phyloP scores from a whole-genome alignment of 257 asterid genomes.

The Solanum gracilifrons region DNA sequence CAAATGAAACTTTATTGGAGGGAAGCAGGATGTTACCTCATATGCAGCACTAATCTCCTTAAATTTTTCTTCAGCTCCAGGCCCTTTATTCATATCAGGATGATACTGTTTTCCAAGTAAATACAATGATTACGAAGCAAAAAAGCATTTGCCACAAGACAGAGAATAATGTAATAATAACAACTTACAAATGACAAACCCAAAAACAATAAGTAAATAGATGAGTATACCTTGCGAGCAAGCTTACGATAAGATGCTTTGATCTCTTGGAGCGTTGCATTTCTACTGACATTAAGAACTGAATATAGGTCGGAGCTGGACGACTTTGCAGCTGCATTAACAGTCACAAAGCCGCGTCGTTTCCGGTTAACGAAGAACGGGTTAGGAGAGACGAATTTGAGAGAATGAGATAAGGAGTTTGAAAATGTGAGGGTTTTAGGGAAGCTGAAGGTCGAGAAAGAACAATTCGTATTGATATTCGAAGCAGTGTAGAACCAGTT shows the following conservation, averaged over 20 bases:
- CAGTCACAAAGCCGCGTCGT: conserved; percentile 37
- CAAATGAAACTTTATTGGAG: not conserved
- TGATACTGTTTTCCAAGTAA: conserved; percentile 56
- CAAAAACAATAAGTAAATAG: not conserved
- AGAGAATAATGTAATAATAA: not conserved
- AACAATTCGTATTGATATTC: not conserved
- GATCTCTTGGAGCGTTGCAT: conserved; percentile 75
- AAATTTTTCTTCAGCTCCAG: conserved; percentile 87
- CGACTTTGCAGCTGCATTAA: conserved; percentile 20
- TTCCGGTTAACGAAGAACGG: conserved; percentile 1
- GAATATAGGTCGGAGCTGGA: conserved; percentile 59
- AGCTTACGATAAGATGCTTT: conserved; percentile 86
- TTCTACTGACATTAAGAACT: conserved; percentile 60
- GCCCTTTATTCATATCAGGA: conserved; percentile 82
- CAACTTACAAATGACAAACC: not conserved
- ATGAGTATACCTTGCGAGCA: conserved; percentile 67
- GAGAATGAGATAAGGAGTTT: not conserved
- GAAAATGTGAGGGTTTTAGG: conserved; percentile 10
- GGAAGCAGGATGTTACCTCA: conserved; percentile 42
- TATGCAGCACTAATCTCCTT: conserved; percentile 94
- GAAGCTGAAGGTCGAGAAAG: not conserved
- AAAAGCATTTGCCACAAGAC: not conserved
- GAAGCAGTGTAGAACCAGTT: not conserved
- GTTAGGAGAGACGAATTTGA: not conserved
- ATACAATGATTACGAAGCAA: not conserved